These are phyloP conservation scores for Pseudocercospora pini-densiflorae DNA, from an alignment of 2,329 filamentous ascomycete genomes.

Conservation along the genomic window DNA sequence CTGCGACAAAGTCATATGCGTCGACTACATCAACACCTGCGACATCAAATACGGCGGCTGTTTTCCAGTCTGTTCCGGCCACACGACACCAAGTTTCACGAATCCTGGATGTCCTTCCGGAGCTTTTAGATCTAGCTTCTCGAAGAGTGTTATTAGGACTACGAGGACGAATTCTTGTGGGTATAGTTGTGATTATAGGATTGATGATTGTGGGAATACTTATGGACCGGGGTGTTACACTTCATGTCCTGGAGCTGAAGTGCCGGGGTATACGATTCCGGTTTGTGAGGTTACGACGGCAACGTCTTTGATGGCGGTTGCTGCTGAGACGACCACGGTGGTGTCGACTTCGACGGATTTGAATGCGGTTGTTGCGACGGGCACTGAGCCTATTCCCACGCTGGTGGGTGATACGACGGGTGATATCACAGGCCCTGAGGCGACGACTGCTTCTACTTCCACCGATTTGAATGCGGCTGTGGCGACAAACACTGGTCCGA, in stretches of 20 bases:
- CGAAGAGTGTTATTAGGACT: constrained; percentile 9
- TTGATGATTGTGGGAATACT: constrained; percentile 29
- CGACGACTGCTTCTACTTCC: background rate
- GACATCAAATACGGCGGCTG: constrained; percentile 32
- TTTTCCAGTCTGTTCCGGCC: constrained; percentile 28
- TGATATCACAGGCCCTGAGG: background rate
- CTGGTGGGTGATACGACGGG: background rate
- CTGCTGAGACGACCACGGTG: background rate
- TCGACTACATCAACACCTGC: constrained; percentile 35
- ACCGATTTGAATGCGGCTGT: background rate
- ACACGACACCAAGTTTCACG: constrained; percentile 29
- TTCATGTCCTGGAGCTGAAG: constrained; percentile 17
- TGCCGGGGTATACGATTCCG: constrained; percentile 25
- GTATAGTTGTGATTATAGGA: constrained; percentile 25
- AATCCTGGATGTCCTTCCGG: constrained; percentile 24
- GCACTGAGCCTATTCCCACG: background rate
- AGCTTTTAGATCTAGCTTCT: constrained; percentile 12
- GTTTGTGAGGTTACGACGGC: constrained; percentile 12
- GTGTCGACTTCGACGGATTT: background rate
- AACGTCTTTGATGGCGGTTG: background rate
- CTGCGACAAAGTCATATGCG: constrained; percentile 25
- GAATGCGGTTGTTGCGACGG: background rate
- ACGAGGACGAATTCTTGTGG: constrained; percentile 20
- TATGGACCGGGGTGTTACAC: constrained; percentile 31
- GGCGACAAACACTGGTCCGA: background rate